Evolutionary conservation across 2,329 filamentous ascomycete species (phyloP), one percentile per base, ranked within the genome.

Genomic region (Claviceps pusilla): DNA sequence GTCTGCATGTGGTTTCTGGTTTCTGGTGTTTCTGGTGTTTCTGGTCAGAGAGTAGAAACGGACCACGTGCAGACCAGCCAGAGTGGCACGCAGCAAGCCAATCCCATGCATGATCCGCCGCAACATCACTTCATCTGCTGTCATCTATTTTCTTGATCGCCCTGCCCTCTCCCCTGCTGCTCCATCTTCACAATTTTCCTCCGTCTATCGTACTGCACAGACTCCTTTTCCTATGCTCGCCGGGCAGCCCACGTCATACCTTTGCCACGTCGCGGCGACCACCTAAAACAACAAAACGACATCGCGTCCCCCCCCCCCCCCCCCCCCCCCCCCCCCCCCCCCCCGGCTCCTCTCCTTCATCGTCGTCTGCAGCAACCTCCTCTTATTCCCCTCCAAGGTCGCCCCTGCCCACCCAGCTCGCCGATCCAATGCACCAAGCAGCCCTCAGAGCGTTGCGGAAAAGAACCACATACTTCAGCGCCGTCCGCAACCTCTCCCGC

Each of bases 381-480:
- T 28, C 24, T 29, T 19, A 33, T 33, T 33, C 31, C 31, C 7
- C 33, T 48, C 28, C 14, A 45, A 42, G 9, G 3, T 48, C 5
- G 19, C n/a, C 16, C 14, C 29, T n/a, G 28, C 39, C 41, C 48
- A 42, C n/a, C 31, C 33, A 3, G 4, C 31, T 49, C 33, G 48
- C 33, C 48, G 61, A 56, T 63, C 73, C 73, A 73, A 90, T 90
- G 86, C 84, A 84, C 80, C 84, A 83, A 72, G 84, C 79, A 70
- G 79, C 80, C 61, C 71, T 82, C 59, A 79, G 80, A 74, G 80
- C 79, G 64, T 73, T 86, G 68, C 80, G 85, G 74, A 81, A 82
- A 65, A 80, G 80, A 64, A 79, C 82, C 64, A 79, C 79, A 62
- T 79, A 80, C 70, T 79, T 83, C 67, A 78, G 76, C 64, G 76